These are phyloP conservation scores for Boletus subcaerulescens DNA, from an alignment of 768 basidiomycete genomes.

Conservation along the genomic window DNA sequence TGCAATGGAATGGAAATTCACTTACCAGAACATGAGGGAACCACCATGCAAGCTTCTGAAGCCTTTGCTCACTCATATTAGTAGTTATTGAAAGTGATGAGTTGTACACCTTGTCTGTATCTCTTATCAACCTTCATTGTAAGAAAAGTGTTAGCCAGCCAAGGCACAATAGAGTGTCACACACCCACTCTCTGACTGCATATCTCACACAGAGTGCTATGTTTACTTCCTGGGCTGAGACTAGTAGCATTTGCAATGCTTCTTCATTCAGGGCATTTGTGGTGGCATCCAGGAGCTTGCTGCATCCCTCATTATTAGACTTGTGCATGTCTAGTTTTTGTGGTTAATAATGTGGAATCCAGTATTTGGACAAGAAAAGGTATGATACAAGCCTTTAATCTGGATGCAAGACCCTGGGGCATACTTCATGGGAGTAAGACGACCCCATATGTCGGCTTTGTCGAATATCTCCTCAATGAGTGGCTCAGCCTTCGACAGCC, in stretches of 20 bases:
- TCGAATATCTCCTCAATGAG: not conserved
- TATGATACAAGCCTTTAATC: not conserved
- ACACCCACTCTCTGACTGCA: not conserved
- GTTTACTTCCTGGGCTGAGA: constrained; percentile 6
- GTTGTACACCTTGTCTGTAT: not conserved
- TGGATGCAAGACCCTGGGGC: not conserved
- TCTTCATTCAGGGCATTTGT: not conserved
- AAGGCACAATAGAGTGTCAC: no score
- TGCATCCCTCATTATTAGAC: not conserved
- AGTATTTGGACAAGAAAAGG: not conserved
- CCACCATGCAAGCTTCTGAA: not conserved
- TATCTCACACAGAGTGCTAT: constrained; percentile 1
- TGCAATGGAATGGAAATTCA: not conserved
- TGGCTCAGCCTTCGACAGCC: not conserved
- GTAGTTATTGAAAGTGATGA: not conserved
- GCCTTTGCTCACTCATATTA: accelerated
- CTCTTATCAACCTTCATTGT: not conserved
- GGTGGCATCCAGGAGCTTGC: not conserved
- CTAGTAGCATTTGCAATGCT: not conserved
- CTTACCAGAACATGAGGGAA: not conserved
- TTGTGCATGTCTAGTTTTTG: not conserved
- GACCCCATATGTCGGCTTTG: not conserved
- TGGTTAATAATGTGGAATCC: not conserved
- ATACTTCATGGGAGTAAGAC: not conserved
- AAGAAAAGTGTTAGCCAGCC: no score